Percentiles rank a stretch among this genome's conserved stretches.
Conservation (phyloP, 2,329 filamentous ascomycete species). For the Fusarium marasasianum region DNA sequence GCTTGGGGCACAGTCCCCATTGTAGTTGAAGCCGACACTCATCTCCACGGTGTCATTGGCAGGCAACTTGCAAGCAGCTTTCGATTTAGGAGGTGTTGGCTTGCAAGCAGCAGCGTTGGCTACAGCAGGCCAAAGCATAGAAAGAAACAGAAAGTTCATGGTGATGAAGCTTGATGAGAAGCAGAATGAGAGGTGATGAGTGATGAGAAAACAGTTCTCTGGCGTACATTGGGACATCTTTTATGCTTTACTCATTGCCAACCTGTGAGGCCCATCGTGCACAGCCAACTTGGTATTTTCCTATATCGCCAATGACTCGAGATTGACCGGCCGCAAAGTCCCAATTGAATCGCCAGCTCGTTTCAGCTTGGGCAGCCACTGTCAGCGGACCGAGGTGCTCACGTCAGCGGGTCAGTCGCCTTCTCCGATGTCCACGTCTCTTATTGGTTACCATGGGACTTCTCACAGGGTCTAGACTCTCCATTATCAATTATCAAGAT, state of each 20-base stretch:
- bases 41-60: not conserved
- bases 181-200: not conserved
- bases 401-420: not conserved
- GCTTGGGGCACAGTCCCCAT: conserved; percentile 45
- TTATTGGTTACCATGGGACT: not conserved
- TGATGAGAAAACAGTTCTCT: not conserved
- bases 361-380: not conserved
- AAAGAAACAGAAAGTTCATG: not conserved
- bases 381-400: not conserved
- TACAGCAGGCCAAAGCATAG: not conserved
- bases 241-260: not conserved
- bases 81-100: not conserved
- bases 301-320: too few relatives aligned
- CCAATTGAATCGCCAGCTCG: not conserved
- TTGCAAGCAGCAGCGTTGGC: not conserved
- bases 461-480: too few relatives aligned
- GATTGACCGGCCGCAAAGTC: not conserved
- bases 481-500: not conserved
- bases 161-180: not conserved
- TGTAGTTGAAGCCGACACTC: not conserved
- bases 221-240: not conserved
- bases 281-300: too few relatives aligned
- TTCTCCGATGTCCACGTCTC: not conserved
- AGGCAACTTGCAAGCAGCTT: not conserved
- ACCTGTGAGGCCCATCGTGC: not conserved